phyloP scores from a whole-genome alignment of 768 basidiomycete genomes.

The Lenzites betulinus region DNA sequence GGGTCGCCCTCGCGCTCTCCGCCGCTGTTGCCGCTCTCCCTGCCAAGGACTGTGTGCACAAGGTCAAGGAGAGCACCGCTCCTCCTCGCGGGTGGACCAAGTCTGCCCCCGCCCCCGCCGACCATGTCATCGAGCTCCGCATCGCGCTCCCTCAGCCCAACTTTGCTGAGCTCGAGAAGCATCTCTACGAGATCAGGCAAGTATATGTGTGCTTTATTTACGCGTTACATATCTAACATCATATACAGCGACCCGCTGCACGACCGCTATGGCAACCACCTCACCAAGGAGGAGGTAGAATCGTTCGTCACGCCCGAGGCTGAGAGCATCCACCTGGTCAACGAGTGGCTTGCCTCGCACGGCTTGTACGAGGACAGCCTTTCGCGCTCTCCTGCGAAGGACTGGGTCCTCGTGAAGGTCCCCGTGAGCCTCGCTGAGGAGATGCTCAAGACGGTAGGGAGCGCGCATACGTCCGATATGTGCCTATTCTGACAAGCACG shows the following conservation, averaged over 20 bases:
- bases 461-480: neutral
- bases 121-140: constrained; percentile 52
- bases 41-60: constrained; percentile 23
- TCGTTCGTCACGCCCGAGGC: constrained; percentile 58
- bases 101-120: constrained; percentile 44
- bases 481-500: neutral
- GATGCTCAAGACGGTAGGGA: constrained; percentile 68
- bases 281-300: constrained; percentile 69
- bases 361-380: constrained; percentile 52
- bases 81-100: constrained; percentile 54
- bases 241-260: constrained; percentile 30
- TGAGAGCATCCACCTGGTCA: constrained; percentile 53
- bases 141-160: constrained; percentile 58
- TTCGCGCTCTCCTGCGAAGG: constrained; percentile 60
- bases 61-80: constrained; percentile 51
- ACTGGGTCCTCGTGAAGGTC: constrained; percentile 66
- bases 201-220: neutral
- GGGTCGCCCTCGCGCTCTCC: constrained; percentile 14
- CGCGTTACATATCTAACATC: neutral
- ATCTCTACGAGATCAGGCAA: constrained; percentile 54
- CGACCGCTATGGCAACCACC: constrained; percentile 38
- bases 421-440: constrained; percentile 62
- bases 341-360: constrained; percentile 61
- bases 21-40: constrained; percentile 18
- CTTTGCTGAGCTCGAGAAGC: constrained; percentile 50